These are phyloP conservation scores for Microcos paniculata DNA, from an alignment of 345 rosid species.

Conservation along the genomic window DNA sequence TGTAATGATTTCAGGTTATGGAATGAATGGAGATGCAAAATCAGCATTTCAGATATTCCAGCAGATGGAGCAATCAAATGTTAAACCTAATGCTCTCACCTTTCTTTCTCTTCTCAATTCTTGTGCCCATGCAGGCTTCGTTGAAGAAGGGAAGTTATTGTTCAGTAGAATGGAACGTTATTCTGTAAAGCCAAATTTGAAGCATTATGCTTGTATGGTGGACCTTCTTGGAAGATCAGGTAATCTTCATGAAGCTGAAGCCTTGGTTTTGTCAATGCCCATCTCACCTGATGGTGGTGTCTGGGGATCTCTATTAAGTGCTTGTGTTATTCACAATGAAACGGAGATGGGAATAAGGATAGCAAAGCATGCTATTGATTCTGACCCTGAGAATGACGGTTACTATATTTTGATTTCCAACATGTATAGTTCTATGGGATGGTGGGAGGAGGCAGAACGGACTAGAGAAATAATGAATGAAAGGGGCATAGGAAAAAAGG, in stretches of 20 bases:
- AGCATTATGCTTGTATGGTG: constrained; percentile 69
- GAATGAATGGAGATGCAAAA: constrained; percentile 57
- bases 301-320: constrained; percentile 66
- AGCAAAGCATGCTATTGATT: constrained; percentile 52
- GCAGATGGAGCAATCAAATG: constrained; percentile 53
- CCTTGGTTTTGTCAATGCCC: constrained; percentile 58
- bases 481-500: constrained; percentile 47
- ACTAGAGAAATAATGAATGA: constrained; percentile 55
- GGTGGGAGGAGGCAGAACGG: constrained; percentile 57
- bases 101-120: constrained; percentile 71
- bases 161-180: constrained; percentile 46
- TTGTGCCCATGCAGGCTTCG: constrained; percentile 59
- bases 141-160: constrained; percentile 53
- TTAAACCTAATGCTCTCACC: constrained; percentile 54
- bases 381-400: constrained; percentile 62
- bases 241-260: constrained; percentile 59
- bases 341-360: constrained; percentile 55
- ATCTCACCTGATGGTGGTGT: constrained; percentile 56
- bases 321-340: constrained; percentile 51
- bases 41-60: constrained; percentile 48
- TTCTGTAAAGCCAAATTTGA: constrained; percentile 50
- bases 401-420: constrained; percentile 57
- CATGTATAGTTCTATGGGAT: constrained; percentile 62
- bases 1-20: constrained; percentile 69
- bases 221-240: constrained; percentile 75